These are phyloP conservation scores for Starmerella tilneyi DNA, from an alignment of 805 yeast species.

Conservation along the genomic window DNA sequence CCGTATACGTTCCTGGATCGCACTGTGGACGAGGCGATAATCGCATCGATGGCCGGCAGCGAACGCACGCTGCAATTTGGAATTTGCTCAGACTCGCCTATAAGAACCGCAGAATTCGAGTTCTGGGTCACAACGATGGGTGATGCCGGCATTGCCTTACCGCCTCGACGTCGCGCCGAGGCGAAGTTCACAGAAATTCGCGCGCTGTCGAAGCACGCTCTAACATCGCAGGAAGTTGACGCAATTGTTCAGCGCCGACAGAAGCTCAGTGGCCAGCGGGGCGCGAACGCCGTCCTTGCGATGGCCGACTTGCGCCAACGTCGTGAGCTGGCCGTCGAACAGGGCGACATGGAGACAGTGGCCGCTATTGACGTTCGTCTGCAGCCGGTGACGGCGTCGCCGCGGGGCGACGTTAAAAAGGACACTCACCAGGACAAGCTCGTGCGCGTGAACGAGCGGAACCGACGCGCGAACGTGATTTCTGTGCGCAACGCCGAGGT, in stretches of 20 bases:
- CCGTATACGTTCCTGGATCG: slow-evolving; percentile 44
- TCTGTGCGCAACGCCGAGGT: slow-evolving; percentile 72
- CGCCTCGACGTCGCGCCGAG: slow-evolving; percentile 53
- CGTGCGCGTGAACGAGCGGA: slow-evolving; percentile 60
- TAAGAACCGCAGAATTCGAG: slow-evolving; percentile 61
- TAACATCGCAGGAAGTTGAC: slow-evolving; percentile 63
- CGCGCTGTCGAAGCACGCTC: slow-evolving; percentile 50
- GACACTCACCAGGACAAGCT: slow-evolving; percentile 12
- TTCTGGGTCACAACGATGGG: slow-evolving; percentile 53
- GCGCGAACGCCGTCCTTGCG: slow-evolving; percentile 66
- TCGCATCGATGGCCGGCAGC: slow-evolving; percentile 72
- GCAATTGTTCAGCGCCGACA: slow-evolving; percentile 67
- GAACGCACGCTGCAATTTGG: slow-evolving; percentile 68
- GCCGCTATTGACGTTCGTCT: slow-evolving; percentile 31
- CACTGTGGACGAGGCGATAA: slow-evolving; percentile 47
- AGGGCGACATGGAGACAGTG: slow-evolving; percentile 29
- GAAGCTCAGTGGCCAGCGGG: slow-evolving; percentile 48
- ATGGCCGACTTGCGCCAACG: slow-evolving; percentile 64
- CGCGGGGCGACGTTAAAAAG: neutral
- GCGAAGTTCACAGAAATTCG: slow-evolving; percentile 54
- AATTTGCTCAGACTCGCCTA: slow-evolving; percentile 66
- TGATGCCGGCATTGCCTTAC: slow-evolving; percentile 47
- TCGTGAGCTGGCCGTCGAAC: slow-evolving; percentile 58
- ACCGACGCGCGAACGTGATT: slow-evolving; percentile 68
- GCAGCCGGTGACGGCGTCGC: slow-evolving; percentile 7